phyloP scores from a whole-genome alignment of 1,284 basidiomycete species.

The Cutaneotrichosporon cutaneum region DNA sequence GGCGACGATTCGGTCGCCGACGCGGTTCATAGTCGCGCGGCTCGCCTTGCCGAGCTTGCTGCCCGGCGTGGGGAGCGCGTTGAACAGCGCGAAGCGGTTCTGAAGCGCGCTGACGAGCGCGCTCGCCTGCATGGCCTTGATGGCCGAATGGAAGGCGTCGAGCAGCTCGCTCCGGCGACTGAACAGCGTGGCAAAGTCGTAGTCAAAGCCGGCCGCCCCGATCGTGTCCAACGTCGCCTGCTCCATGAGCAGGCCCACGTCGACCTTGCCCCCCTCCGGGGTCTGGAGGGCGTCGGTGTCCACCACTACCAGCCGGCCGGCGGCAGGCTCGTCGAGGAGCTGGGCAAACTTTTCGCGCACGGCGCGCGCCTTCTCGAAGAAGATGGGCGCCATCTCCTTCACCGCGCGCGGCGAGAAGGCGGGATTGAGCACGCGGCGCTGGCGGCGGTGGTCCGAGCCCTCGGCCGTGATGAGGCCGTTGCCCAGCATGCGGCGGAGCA shows the following conservation, averaged over 20 bases:
- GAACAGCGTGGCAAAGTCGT: constrained; percentile 54
- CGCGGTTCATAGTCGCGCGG: constrained; percentile 9
- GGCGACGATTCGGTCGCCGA: constrained; percentile 4
- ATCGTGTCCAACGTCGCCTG: constrained; percentile 68
- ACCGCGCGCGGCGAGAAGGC: constrained; percentile 47
- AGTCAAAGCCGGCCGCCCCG: constrained; percentile 65
- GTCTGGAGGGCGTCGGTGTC: constrained; percentile 3
- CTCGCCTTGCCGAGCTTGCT: background rate
- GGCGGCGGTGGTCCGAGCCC: constrained; percentile 58
- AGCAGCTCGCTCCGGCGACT: constrained; percentile 51
- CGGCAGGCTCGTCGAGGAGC: constrained; percentile 58
- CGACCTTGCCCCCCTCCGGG: constrained; percentile 8
- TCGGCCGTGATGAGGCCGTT: constrained; percentile 43
- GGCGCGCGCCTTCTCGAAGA: constrained; percentile 61
- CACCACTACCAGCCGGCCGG: constrained; percentile 9
- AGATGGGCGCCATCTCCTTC: constrained; percentile 56
- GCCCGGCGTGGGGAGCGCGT: constrained; percentile 43
- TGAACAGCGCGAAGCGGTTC: constrained; percentile 43
- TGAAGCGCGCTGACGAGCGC: constrained; percentile 59
- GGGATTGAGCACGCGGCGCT: constrained; percentile 56
- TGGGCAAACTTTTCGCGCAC: constrained; percentile 56
- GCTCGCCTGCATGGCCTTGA: constrained; percentile 8
- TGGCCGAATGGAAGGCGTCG: constrained; percentile 33
- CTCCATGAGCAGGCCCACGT: constrained; percentile 15
- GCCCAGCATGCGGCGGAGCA: constrained; percentile 26